These are phyloP conservation scores for Royoungia palumana DNA, from an alignment of 768 basidiomycete genomes.

Conservation along the genomic window DNA sequence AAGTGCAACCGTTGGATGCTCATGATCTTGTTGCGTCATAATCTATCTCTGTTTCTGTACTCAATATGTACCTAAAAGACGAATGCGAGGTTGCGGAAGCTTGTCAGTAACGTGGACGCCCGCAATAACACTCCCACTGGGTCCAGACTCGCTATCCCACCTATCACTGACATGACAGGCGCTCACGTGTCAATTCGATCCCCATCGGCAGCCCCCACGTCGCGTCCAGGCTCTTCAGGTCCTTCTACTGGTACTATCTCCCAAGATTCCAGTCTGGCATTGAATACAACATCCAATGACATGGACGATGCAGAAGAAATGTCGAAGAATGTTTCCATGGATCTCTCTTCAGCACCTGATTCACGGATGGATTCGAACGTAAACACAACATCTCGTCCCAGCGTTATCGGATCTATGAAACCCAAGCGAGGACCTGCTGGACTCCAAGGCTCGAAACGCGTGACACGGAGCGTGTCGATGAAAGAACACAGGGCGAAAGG, in stretches of 20 bases:
- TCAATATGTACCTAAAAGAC: neutral
- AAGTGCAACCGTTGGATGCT: neutral
- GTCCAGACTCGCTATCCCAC: neutral
- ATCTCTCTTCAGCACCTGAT: neutral
- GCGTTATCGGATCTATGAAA: slow-evolving; percentile 11
- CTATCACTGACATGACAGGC: slow-evolving; percentile 2
- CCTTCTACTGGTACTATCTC: neutral
- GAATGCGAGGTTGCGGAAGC: neutral
- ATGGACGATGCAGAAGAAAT: neutral
- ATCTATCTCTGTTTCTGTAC: neutral
- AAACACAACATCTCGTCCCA: neutral
- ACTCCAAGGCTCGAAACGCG: slow-evolving; percentile 14
- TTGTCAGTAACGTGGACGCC: neutral
- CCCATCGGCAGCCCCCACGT: slow-evolving; percentile 2
- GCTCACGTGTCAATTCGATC: slow-evolving; percentile 1
- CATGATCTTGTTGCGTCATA: neutral
- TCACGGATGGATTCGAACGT: neutral
- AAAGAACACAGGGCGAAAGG: slow-evolving; percentile 15
- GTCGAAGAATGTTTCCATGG: neutral
- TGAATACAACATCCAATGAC: neutral
- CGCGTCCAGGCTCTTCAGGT: neutral
- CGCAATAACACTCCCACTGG: neutral
- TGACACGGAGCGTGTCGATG: slow-evolving; percentile 30
- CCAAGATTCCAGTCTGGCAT: neutral
- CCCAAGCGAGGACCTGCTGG: slow-evolving; percentile 14